Conservation (phyloP, 139 green algal genomes). For the Pedinophyceae sp. region DNA sequence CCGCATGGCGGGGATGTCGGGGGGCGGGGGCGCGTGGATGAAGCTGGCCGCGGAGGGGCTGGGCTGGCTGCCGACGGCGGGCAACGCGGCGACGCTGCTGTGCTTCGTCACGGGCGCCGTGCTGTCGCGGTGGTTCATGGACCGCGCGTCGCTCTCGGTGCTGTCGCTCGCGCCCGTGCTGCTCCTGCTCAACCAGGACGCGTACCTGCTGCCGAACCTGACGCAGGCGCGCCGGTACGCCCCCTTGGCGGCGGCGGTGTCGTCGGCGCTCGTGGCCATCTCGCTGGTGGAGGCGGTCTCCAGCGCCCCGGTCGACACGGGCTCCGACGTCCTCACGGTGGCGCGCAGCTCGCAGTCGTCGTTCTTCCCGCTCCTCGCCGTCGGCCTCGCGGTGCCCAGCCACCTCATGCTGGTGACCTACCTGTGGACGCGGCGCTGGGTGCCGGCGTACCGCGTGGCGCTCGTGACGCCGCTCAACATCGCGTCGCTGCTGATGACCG, state of each 20-base stretch:
- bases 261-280: too few relatives aligned
- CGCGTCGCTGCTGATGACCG: conserved; percentile 23
- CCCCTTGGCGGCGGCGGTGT: background rate
- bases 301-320: too few relatives aligned
- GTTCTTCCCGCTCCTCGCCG: too few relatives aligned
- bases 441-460: conserved; percentile 21
- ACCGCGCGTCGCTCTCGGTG: background rate
- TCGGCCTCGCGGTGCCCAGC: conserved; percentile 24
- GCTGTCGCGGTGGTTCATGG: conserved; percentile 14
- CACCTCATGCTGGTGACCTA: conserved; percentile 31
- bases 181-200: conserved; percentile 65
- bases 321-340: too few relatives aligned
- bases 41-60: conserved; percentile 34
- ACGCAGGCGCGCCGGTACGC: conserved; percentile 41
- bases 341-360: too few relatives aligned
- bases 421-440: conserved; percentile 29
- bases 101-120: conserved; percentile 44
- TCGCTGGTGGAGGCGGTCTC: too few relatives aligned
- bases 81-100: conserved; percentile 59
- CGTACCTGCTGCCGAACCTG: conserved; percentile 40
- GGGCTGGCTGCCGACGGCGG: conserved; percentile 57
- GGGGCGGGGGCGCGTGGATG: conserved; percentile 21
- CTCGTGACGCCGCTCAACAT: conserved; percentile 35
- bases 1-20: conserved; percentile 20
- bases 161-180: conserved; percentile 46